Conservation (phyloP, 495 filamentous ascomycete species). For the Bryoglossum gracile region DNA sequence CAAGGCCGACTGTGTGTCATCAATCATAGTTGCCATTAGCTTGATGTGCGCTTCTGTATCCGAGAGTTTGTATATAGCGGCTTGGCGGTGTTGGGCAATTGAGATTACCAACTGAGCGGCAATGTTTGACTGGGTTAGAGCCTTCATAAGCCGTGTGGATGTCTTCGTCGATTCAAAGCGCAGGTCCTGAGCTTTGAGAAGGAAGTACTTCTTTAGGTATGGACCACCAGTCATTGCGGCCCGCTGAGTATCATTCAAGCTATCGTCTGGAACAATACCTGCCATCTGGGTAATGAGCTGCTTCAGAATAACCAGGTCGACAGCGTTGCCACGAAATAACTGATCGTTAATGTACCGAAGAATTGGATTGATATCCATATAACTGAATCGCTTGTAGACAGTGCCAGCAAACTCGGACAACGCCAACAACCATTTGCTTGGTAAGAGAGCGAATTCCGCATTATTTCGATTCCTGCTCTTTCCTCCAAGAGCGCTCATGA, state of each 20-base stretch:
- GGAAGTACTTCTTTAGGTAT: conserved; percentile 66
- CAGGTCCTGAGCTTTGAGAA: conserved; percentile 69
- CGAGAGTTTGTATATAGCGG: conserved; percentile 63
- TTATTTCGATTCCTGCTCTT: conserved; percentile 72
- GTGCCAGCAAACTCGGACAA: conserved; percentile 79
- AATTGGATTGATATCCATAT: conserved; percentile 79
- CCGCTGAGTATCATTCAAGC: conserved; percentile 81
- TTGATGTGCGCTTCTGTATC: conserved; percentile 69
- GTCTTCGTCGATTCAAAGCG: conserved; percentile 61
- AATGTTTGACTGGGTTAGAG: conserved; percentile 62
- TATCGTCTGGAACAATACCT: conserved; percentile 75
- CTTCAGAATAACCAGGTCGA: conserved; percentile 81
- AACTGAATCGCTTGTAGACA: conserved; percentile 71
- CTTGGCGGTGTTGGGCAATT: conserved; percentile 81
- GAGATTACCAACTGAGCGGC: conserved; percentile 75
- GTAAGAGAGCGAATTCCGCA: conserved; percentile 70
- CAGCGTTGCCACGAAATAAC: conserved; percentile 69
- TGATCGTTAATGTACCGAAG: conserved; percentile 84
- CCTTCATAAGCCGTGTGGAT: conserved; percentile 69
- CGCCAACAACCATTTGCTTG: conserved; percentile 82
- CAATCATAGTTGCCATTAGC: conserved; percentile 73
- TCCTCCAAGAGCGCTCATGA: conserved; percentile 72
- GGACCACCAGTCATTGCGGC: conserved; percentile 82
- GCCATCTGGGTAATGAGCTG: conserved; percentile 87
- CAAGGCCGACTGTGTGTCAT: conserved; percentile 80